Evolutionary conservation across 371 early-diverging fungal species (phyloP), one percentile per base, ranked within the genome.

Genomic region (Mortierella sp.): DNA sequence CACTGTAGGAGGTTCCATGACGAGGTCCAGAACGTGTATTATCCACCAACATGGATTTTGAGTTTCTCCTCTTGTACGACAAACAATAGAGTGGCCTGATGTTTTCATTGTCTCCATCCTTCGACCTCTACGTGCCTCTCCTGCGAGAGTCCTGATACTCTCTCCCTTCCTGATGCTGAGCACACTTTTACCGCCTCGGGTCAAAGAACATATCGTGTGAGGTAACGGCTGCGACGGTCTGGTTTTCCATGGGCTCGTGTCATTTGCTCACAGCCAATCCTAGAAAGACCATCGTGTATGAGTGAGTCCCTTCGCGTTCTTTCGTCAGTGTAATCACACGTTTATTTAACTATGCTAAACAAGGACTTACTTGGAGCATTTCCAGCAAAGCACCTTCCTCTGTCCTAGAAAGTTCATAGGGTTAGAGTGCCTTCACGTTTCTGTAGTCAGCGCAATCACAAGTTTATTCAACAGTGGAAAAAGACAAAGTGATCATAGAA

Each of bases 321-420:
- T 29, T 29, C 29, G 32, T 60, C 29, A 29, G 29, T 29, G 16
- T 32, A 32, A 18, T 16, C 63, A 32, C 63, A 63, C 16, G 5
- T 51, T 51, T 51, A 21, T 21, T 0, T 46, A 12, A 46, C 12
- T 51, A 51, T 3, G 51, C 4, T 18, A 4, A 51, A 51, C 18
- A 51, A 14, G 48, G 48, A 21, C 58, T 56, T 56, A 32, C 32
- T 18, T 74, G 74, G 3, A 80, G 38, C 51, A 65, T 44, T 83
- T 83, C 75, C 77, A 83, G 27, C 72, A 80, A 8, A 83, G 72
- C 2, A 80, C 80, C 51, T 77, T 83, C 14, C 48, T 48, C 48
- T 14, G 48, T 16, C 71, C 71, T 43, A 71, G 71, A 41, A 41
- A 41, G 41, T 46, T 44, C 8, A 35, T 44, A 43, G 38, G 29